A percentile compares a stretch with the other conserved stretches of the same genome.
Evolutionary conservation across 2,329 filamentous ascomycete species (phyloP).

Genomic region (Fusarium compactum): DNA sequence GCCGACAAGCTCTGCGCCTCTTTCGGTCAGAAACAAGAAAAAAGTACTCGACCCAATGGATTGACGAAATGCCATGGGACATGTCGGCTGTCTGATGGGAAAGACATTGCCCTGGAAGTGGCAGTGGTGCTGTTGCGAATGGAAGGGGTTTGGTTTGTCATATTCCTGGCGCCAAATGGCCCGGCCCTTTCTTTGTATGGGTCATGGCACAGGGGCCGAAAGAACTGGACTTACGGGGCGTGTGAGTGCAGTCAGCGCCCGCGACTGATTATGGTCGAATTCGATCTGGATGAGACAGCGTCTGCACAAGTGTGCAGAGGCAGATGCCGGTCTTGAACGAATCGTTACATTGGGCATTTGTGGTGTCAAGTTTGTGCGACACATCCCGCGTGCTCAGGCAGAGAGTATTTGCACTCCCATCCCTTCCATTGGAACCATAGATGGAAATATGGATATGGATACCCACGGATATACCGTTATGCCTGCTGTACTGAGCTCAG

Average conservation of each 20-base stretch:
- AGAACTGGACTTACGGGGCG: conserved; percentile 14
- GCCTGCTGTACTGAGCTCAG: neutral
- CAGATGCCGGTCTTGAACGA: conserved; percentile 22
- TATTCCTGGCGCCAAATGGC: conserved; percentile 33
- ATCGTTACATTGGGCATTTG: conserved; percentile 32
- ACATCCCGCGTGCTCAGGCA: conserved; percentile 25
- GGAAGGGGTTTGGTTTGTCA: conserved; percentile 4
- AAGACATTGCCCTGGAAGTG: neutral
- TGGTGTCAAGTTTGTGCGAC: conserved; percentile 39
- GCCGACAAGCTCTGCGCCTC: conserved; percentile 44
- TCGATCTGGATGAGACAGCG: conserved; percentile 39
- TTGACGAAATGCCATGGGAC: conserved; percentile 3
- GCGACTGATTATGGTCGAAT: conserved; percentile 33
- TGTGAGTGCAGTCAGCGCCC: conserved; percentile 25
- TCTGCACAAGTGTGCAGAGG: conserved; percentile 43
- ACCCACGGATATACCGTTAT: conserved; percentile 13
- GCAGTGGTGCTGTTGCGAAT: conserved; percentile 13
- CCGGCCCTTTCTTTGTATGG: conserved; percentile 25
- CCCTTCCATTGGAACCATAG: conserved; percentile 9
- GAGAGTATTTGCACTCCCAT: conserved; percentile 15
- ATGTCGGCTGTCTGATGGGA: neutral
- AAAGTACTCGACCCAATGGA: conserved; percentile 24
- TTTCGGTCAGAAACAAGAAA: conserved; percentile 31
- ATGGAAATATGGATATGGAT: conserved; percentile 22
- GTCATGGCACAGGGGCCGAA: conserved; percentile 37